Evolutionary conservation across 805 yeast species (phyloP).

Genomic region (Hanseniaspora valbyensis): DNA sequence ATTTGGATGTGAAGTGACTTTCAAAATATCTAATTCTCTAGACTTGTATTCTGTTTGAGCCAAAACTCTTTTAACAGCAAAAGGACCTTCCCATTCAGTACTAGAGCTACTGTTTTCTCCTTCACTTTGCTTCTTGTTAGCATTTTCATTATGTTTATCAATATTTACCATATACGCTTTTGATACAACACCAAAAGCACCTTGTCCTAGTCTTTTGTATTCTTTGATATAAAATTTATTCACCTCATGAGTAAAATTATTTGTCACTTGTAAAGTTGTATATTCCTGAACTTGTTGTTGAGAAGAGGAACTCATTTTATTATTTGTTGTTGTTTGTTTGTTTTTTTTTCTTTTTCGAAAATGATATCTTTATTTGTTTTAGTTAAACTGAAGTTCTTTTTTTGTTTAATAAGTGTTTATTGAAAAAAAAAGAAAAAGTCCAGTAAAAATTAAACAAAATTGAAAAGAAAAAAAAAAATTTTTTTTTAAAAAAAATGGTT

Average conservation of each 20-base stretch:
- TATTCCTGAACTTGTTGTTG: slow-evolving; percentile 15
- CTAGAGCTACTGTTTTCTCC: neutral
- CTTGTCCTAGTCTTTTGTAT: slow-evolving; percentile 68
- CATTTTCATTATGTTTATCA: slow-evolving; percentile 26
- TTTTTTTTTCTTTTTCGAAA: neutral
- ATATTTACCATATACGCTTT: slow-evolving; percentile 45
- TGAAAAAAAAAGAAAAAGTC: too few species aligned
- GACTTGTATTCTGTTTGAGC: slow-evolving; percentile 81
- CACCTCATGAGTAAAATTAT: slow-evolving; percentile 42
- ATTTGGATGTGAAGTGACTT: slow-evolving; percentile 71
- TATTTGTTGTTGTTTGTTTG: neutral
- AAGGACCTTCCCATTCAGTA: slow-evolving; percentile 57
- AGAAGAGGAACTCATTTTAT: slow-evolving; percentile 9
- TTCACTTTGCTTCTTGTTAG: slow-evolving; percentile 17
- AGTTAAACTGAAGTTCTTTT: too few species aligned
- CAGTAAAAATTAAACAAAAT: too few species aligned
- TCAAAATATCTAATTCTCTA: slow-evolving; percentile 64
- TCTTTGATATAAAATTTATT: slow-evolving; percentile 60
- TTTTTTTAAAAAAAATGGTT: too few species aligned
- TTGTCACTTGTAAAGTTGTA: slow-evolving; percentile 37
- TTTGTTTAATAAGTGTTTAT: too few species aligned
- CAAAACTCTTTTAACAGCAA: slow-evolving; percentile 73
- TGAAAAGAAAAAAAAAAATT: too few species aligned
- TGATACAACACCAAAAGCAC: slow-evolving; percentile 77
- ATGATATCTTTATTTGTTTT: neutral